Evolutionary conservation across 2,329 filamentous ascomycete species (phyloP).

Genomic region (Neonectria sp.): DNA sequence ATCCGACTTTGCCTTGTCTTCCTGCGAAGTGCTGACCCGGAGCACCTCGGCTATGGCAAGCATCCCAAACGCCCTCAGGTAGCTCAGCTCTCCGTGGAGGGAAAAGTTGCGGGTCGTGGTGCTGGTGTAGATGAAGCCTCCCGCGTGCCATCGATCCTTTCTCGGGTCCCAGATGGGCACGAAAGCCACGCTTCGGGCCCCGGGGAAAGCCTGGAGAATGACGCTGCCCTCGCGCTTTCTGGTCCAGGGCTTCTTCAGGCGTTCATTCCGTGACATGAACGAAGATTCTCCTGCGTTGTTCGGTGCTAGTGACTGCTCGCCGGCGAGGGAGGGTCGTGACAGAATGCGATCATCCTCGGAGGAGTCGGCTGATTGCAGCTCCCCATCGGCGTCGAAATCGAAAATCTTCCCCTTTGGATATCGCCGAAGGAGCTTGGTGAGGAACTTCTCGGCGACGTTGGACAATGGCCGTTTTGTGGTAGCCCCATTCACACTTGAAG

Average conservation of each 20-base stretch:
- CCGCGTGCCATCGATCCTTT: slow-evolving; percentile 64
- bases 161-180: slow-evolving; percentile 64
- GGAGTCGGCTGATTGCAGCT: slow-evolving; percentile 51
- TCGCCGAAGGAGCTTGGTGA: slow-evolving; percentile 58
- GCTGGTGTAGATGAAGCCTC: slow-evolving; percentile 65
- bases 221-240: slow-evolving; percentile 40
- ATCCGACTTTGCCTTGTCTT: slow-evolving; percentile 68
- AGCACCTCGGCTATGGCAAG: slow-evolving; percentile 71
- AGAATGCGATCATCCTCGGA: slow-evolving; percentile 38
- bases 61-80: slow-evolving; percentile 66
- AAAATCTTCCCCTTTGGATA: slow-evolving; percentile 65
- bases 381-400: slow-evolving; percentile 58
- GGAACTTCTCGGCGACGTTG: slow-evolving; percentile 50
- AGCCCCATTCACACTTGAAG: slow-evolving; percentile 53
- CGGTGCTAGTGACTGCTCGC: neutral
- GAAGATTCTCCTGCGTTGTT: neutral
- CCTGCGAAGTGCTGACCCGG: slow-evolving; percentile 55
- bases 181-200: slow-evolving; percentile 62
- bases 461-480: slow-evolving; percentile 27
- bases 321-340: neutral
- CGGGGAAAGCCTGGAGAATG: slow-evolving; percentile 56
- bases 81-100: slow-evolving; percentile 64
- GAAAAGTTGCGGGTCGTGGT: slow-evolving; percentile 60
- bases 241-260: slow-evolving; percentile 17
- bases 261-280: neutral